Evolutionary conservation across 2,329 filamentous ascomycete genomes (phyloP), one percentile per base, ranked within the genome.

Genomic region (Fusarium nematophilum): DNA sequence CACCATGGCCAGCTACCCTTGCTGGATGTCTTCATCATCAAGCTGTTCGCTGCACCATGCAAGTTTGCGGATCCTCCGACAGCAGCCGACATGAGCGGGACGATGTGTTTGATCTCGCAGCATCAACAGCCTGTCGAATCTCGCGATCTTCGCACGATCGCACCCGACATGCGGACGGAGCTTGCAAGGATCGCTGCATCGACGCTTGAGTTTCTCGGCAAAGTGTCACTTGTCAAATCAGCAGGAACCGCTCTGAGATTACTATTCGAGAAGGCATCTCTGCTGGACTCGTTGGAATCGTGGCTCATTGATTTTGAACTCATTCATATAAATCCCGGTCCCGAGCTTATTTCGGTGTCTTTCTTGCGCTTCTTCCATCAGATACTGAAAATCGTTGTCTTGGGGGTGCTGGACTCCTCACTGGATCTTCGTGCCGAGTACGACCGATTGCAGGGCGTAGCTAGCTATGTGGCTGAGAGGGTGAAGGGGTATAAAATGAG

Each of bases 21-120:
- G 5, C 60, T 81, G 9, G 77, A 79, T 58, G 50, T 76, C 31
- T 79, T 79, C 56, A 71, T 79, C 55, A 72, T 79, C 61, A 79
- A 79, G 62, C 46, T 79, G 23, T 76, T 79, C 48, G 68, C 72
- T 63, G 76, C 75, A 29, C 77, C 76, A 49, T 79, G 77, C 61
- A 78, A 73, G 27, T 78, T 78, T 48, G 64, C 73, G 2, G 76
- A 78, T 18, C 59, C 64, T 37, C 61, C 66, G 25, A 15, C 65
- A 48, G 44, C 61, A 40, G 46, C 53, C 15, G 18, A 63, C 14
- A 4, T 30, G 8, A 67, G 51, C 47, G 61, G 48, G 6, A 23
- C 53, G n/a, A 36, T 34, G 39, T 57, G 31, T 50, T 50, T 52
- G 57, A 59, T 53, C 53, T 66, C 60, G 45, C 51, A 62, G 39